These are phyloP conservation scores for Ceratocystis ficicola DNA, from an alignment of 2,329 filamentous ascomycete species.

Conservation along the genomic window DNA sequence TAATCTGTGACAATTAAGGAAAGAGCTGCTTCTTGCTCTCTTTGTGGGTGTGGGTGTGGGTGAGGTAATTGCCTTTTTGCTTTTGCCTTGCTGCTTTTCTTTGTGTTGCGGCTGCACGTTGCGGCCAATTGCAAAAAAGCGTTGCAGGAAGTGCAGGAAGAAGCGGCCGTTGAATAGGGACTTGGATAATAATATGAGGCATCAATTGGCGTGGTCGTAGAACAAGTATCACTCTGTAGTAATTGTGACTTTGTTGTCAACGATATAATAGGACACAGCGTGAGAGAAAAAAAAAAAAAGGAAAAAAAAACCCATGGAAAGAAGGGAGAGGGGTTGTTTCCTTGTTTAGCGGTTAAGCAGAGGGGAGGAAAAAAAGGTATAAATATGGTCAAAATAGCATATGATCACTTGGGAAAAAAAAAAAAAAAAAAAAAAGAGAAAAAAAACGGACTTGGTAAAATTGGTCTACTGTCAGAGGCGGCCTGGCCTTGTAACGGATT, in stretches of 20 bases:
- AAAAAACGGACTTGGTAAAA: background rate
- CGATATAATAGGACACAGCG: background rate
- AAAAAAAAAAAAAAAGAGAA: too few species aligned
- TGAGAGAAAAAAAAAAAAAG: background rate
- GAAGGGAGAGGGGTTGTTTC: conserved; percentile 9
- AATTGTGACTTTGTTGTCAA: background rate
- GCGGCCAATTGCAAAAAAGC: conserved; percentile 2
- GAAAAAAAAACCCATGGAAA: background rate
- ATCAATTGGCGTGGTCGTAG: background rate
- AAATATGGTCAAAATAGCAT: too few species aligned
- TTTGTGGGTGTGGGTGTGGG: conserved; percentile 2
- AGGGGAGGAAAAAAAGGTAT: background rate
- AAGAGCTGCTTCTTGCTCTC: conserved; percentile 15
- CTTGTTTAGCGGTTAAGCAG: background rate
- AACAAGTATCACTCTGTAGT: background rate
- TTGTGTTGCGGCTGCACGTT: conserved; percentile 8
- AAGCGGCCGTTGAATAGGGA: background rate
- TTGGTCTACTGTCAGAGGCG: background rate
- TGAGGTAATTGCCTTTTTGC: conserved; percentile 13
- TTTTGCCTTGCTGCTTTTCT: too few species aligned
- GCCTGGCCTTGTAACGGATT: background rate
- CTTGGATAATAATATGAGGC: background rate
- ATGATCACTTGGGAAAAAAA: background rate
- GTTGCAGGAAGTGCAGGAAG: background rate
- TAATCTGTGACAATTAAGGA: conserved; percentile 19